Percentiles rank a stretch among this genome's conserved stretches.
Conservation (phyloP, 2,329 filamentous ascomycete species). For the Penicillium sp. region DNA sequence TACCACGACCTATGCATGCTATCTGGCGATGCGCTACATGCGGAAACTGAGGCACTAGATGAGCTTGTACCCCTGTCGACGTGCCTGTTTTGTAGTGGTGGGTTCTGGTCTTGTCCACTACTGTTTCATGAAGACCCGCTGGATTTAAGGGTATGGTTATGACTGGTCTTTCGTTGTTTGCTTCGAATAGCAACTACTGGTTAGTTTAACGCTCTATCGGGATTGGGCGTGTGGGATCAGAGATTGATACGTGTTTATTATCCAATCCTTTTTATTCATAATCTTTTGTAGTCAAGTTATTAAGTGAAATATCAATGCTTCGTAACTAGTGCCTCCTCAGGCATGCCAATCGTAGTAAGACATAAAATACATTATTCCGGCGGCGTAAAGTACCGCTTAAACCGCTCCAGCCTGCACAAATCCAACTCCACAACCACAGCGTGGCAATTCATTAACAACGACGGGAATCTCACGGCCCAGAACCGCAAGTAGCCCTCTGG, state of each 20-base stretch:
- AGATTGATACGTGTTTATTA: too few species aligned
- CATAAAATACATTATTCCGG: conserved; percentile 21
- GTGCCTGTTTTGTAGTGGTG: too few species aligned
- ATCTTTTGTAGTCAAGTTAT: too few species aligned
- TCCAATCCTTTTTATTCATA: too few species aligned
- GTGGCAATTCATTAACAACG: conserved; percentile 73
- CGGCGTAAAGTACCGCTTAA: conserved; percentile 40
- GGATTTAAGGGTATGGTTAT: neutral
- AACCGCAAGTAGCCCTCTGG: conserved; percentile 80
- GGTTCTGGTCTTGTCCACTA: neutral
- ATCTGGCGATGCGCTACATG: conserved; percentile 6
- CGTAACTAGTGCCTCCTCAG: too few species aligned
- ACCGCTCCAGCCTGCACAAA: conserved; percentile 46
- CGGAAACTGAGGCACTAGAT: conserved; percentile 4
- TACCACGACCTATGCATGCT: conserved; percentile 10
- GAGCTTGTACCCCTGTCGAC: too few species aligned
- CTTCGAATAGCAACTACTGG: too few species aligned
- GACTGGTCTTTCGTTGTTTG: neutral
- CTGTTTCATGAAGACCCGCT: too few species aligned
- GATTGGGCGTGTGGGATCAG: too few species aligned
- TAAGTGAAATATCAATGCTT: too few species aligned
- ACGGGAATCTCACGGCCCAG: conserved; percentile 77
- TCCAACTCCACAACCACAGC: conserved; percentile 65
- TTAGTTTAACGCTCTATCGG: too few species aligned
- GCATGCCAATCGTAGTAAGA: neutral